These are phyloP conservation scores for Periconia sp. DNA, from an alignment of 2,329 filamentous ascomycete genomes.

Conservation along the genomic window DNA sequence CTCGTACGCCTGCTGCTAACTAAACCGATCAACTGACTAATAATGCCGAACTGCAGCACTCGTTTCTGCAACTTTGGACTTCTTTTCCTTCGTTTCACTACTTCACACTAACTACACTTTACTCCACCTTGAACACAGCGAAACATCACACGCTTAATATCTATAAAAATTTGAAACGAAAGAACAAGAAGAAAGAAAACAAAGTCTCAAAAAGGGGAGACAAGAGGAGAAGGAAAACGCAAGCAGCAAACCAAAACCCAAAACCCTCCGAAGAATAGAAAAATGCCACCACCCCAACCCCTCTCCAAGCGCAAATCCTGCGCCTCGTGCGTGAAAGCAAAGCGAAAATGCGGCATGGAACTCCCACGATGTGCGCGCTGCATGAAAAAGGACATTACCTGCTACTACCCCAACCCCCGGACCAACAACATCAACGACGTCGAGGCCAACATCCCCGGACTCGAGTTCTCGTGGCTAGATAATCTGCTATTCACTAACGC, in stretches of 20 bases:
- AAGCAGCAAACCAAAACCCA: no score
- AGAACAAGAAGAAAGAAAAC: no score
- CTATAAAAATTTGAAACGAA: no score
- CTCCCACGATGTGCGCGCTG: slow-evolving; percentile 12
- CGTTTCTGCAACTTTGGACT: no score
- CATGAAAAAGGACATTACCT: slow-evolving; percentile 8
- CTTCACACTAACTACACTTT: no score
- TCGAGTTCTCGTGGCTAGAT: slow-evolving; percentile 10
- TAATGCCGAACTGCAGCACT: no score
- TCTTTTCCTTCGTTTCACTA: no score
- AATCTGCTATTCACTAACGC: neutral
- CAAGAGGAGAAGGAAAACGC: neutral
- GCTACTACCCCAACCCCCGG: slow-evolving; percentile 5
- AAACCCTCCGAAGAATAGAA: neutral
- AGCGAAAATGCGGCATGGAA: slow-evolving; percentile 16
- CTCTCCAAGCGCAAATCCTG: slow-evolving; percentile 15
- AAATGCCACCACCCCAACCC: neutral
- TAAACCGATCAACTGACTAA: no score
- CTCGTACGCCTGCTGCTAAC: no score
- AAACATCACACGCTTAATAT: no score
- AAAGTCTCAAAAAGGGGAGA: no score
- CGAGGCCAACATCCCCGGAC: slow-evolving; percentile 7
- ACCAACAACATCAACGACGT: neutral
- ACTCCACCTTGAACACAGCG: no score
- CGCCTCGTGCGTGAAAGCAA: slow-evolving; percentile 11